phyloP scores from a whole-genome alignment of 2,329 filamentous ascomycete genomes.

The Xylaria polymorpha region DNA sequence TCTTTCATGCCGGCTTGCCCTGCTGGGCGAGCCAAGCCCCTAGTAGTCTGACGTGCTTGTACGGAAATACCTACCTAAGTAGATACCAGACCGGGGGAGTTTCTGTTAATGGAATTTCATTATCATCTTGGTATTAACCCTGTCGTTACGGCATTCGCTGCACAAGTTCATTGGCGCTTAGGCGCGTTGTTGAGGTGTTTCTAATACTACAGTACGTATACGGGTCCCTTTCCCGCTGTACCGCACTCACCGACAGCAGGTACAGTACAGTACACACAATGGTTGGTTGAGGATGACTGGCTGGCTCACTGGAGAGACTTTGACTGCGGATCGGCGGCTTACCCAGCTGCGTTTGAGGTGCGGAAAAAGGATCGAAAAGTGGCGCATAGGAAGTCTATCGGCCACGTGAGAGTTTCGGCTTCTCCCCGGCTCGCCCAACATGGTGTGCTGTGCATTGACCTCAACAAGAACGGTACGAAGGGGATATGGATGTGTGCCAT shows the following conservation, averaged over 20 bases:
- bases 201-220: not conserved
- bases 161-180: conserved; percentile 12
- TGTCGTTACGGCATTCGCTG: not conserved
- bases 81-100: not conserved
- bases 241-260: conserved; percentile 23
- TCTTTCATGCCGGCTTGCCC: not conserved
- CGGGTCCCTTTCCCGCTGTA: conserved; percentile 27
- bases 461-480: conserved; percentile 5
- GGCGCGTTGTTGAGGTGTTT: conserved; percentile 14
- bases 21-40: conserved; percentile 6
- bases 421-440: conserved; percentile 12
- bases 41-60: not conserved
- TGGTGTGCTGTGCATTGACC: conserved; percentile 18
- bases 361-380: conserved; percentile 11
- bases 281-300: conserved; percentile 5
- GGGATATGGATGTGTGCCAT: conserved; percentile 15
- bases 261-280: conserved; percentile 8
- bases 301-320: not conserved
- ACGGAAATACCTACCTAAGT: not conserved
- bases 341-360: not conserved
- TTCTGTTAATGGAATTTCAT: not conserved
- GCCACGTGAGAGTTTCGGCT: conserved; percentile 24
- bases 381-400: conserved; percentile 6
- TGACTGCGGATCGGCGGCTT: not conserved
- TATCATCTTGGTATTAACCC: conserved; percentile 1